Evolutionary conservation across 305 asterid genomes (phyloP).

Genomic region (Fraxinus platypoda): DNA sequence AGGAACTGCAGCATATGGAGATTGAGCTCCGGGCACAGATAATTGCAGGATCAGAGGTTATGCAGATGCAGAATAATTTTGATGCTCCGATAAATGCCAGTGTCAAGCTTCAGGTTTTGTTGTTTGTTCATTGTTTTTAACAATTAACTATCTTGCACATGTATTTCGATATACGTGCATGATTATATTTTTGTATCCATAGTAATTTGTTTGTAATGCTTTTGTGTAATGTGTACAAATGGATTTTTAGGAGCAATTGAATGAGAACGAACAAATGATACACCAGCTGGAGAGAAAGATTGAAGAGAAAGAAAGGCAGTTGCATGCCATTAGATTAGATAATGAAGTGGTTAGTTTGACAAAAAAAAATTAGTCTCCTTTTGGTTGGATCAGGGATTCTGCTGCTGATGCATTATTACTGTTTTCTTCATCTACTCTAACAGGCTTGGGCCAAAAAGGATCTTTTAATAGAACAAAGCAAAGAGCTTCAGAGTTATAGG

Average conservation of each 20-base stretch:
- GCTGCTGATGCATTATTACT: slow-evolving; percentile 8
- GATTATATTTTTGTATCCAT: not conserved
- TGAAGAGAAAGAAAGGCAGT: slow-evolving; percentile 72
- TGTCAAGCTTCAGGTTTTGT: slow-evolving; percentile 54
- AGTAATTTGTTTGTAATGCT: not conserved
- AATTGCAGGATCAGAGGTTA: slow-evolving; percentile 49
- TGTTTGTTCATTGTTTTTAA: not conserved
- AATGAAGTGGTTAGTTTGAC: slow-evolving; percentile 57
- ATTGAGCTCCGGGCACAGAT: slow-evolving; percentile 61
- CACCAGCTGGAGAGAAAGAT: slow-evolving; percentile 62
- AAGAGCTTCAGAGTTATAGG: slow-evolving; percentile 78
- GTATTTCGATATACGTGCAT: not conserved
- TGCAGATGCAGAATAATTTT: slow-evolving; percentile 46
- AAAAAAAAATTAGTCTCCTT: not conserved
- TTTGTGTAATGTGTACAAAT: not conserved
- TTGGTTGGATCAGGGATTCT: not conserved
- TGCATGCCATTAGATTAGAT: slow-evolving; percentile 67
- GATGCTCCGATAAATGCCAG: slow-evolving; percentile 55
- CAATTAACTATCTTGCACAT: not conserved
- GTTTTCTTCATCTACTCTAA: slow-evolving; percentile 18
- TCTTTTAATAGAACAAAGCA: slow-evolving; percentile 75
- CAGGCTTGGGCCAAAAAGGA: slow-evolving; percentile 97
- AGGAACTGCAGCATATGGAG: slow-evolving; percentile 69
- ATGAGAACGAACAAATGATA: slow-evolving; percentile 56
- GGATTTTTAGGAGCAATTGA: slow-evolving; percentile 62